These are phyloP conservation scores for Sorghum bicolor DNA, from an alignment of 176 grass and related monocot genomes.

Conservation along the genomic window DNA sequence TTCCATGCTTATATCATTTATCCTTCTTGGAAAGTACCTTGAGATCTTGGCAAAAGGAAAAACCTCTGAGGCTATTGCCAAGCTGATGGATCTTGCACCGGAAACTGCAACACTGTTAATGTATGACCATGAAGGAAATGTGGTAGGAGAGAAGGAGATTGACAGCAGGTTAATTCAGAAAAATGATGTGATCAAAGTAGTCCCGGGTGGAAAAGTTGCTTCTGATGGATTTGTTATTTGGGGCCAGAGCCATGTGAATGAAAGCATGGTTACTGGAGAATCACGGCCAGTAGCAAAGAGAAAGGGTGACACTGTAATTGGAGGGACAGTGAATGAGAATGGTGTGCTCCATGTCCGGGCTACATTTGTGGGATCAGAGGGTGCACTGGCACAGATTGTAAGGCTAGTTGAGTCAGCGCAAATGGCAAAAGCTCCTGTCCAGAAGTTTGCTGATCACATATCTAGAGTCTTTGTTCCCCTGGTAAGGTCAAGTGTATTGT, in stretches of 20 bases:
- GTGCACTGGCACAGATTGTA: slow-evolving; percentile 86
- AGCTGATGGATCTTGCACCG: slow-evolving; percentile 94
- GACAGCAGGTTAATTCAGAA: slow-evolving; percentile 92
- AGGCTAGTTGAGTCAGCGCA: slow-evolving; percentile 86
- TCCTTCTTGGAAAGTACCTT: slow-evolving; percentile 93
- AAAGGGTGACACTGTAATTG: slow-evolving; percentile 84
- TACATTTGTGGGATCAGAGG: slow-evolving; percentile 91
- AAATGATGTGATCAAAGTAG: slow-evolving; percentile 96
- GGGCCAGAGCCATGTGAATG: slow-evolving; percentile 97
- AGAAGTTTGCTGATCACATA: slow-evolving; percentile 94
- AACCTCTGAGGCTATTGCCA: slow-evolving; percentile 90
- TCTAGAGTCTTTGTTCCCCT: slow-evolving; percentile 89
- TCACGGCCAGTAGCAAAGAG: slow-evolving; percentile 81
- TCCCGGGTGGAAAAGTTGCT: slow-evolving; percentile 82
- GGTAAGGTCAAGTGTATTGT: slow-evolving; percentile 41
- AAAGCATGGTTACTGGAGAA: slow-evolving; percentile 98
- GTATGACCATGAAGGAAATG: slow-evolving; percentile 56
- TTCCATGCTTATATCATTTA: slow-evolving; percentile 98
- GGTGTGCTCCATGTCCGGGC: slow-evolving; percentile 82
- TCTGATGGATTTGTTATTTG: slow-evolving; percentile 91
- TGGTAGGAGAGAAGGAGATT: slow-evolving; percentile 73
- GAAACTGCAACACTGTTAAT: slow-evolving; percentile 66
- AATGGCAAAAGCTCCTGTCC: slow-evolving; percentile 95
- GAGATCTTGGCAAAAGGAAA: slow-evolving; percentile 98
- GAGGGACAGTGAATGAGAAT: slow-evolving; percentile 93